Percentiles rank a stretch among this genome's conserved stretches.
Evolutionary conservation across 2,329 filamentous ascomycete genomes (phyloP).

Genomic region (Claviceps sp.): DNA sequence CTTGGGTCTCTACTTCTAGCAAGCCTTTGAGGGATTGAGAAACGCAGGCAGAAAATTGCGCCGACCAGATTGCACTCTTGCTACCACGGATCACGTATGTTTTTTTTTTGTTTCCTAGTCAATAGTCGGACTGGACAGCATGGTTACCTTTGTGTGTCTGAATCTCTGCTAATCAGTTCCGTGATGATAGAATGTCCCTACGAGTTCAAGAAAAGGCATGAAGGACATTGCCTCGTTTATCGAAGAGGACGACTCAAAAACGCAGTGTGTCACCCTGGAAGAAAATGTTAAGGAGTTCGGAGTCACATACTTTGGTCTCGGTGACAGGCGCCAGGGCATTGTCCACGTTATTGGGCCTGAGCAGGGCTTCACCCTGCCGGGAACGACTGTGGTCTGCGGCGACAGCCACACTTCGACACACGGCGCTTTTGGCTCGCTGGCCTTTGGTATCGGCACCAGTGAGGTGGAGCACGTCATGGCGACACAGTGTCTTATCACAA

Average conservation of each 20-base stretch:
- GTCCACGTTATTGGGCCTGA: constrained; percentile 97
- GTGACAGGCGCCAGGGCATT: constrained; percentile 93
- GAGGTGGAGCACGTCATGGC: constrained; percentile 98
- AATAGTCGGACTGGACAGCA: too few species aligned
- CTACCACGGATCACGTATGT: constrained; percentile 89
- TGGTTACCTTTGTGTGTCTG: too few species aligned
- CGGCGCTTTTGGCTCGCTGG: constrained; percentile 86
- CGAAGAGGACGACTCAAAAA: constrained; percentile 81
- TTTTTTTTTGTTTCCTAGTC: background rate
- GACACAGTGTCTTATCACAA: constrained; percentile 88
- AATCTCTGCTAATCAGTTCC: constrained; percentile 6
- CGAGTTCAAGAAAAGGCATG: constrained; percentile 76
- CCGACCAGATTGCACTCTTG: constrained; percentile 90
- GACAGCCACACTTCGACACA: constrained; percentile 98
- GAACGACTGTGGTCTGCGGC: constrained; percentile 92
- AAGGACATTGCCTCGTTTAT: constrained; percentile 92
- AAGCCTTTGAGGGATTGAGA: constrained; percentile 92
- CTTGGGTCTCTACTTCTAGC: constrained; percentile 38
- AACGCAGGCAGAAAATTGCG: constrained; percentile 81
- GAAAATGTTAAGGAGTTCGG: constrained; percentile 95
- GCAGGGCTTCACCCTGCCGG: constrained; percentile 95
- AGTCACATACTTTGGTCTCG: constrained; percentile 92
- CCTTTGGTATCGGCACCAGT: constrained; percentile 94
- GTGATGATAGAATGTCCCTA: constrained; percentile 69
- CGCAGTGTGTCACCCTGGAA: constrained; percentile 91